A percentile compares a stretch with the other conserved stretches of the same genome.
Evolutionary conservation across 345 rosid species (phyloP).

Genomic region (Cochlearia excelsa): DNA sequence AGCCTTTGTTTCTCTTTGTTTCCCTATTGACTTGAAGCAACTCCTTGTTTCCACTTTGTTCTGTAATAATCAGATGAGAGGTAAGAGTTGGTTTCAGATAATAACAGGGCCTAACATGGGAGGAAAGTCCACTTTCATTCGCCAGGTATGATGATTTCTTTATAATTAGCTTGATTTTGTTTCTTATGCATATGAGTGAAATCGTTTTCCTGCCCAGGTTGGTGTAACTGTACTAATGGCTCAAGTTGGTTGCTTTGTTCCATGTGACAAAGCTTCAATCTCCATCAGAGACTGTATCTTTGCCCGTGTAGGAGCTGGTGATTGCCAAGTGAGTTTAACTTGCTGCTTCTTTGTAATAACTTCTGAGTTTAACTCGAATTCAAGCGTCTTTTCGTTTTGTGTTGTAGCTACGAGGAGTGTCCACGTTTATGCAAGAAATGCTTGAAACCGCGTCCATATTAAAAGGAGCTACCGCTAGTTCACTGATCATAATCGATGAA

Average conservation of each 20-base stretch:
- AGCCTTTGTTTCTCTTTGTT: constrained; percentile 25
- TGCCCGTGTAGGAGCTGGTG: constrained; percentile 99
- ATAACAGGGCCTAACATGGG: constrained; percentile 99
- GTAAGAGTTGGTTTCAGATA: constrained; percentile 95
- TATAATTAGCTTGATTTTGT: background rate
- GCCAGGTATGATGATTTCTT: constrained; percentile 56
- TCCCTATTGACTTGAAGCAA: constrained; percentile 18
- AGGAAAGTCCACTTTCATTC: constrained; percentile 95
- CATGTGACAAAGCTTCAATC: constrained; percentile 85
- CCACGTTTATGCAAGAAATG: constrained; percentile 99
- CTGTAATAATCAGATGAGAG: constrained; percentile 58
- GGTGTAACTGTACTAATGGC: constrained; percentile 96
- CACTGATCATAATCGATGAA: constrained; percentile 93
- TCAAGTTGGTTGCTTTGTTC: constrained; percentile 96
- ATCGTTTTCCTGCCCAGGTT: constrained; percentile 43
- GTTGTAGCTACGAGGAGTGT: constrained; percentile 81
- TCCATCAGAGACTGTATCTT: constrained; percentile 95
- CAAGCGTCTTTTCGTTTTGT: constrained; percentile 1
- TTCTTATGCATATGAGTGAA: background rate
- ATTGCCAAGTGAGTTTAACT: constrained; percentile 78
- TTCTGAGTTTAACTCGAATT: constrained; percentile 4
- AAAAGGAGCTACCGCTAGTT: constrained; percentile 87
- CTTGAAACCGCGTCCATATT: constrained; percentile 96
- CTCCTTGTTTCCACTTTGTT: constrained; percentile 26
- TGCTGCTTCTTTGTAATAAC: constrained; percentile 9